phyloP scores from a whole-genome alignment of 2,329 filamentous ascomycete genomes.

The Xylaria sp. region DNA sequence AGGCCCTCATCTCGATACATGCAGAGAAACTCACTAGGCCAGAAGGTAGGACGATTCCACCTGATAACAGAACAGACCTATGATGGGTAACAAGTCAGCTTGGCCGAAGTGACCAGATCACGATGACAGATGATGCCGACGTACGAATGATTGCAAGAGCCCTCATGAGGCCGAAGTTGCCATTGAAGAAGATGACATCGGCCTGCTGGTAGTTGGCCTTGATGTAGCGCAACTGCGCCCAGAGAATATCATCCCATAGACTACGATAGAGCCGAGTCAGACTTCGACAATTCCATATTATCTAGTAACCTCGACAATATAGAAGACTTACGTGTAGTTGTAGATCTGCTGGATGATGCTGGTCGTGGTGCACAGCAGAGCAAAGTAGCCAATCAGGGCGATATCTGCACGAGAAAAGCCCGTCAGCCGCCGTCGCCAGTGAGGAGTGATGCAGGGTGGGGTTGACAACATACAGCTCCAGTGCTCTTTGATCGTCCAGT shows the following conservation, averaged over 20 bases:
- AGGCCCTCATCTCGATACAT: not conserved
- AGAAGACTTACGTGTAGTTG: constrained; percentile 19
- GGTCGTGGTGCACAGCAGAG: constrained; percentile 18
- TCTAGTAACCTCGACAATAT: not conserved
- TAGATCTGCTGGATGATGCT: constrained; percentile 27
- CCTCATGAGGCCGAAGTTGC: constrained; percentile 25
- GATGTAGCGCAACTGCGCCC: constrained; percentile 23
- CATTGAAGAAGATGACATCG: constrained; percentile 26
- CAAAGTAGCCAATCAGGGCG: constrained; percentile 23
- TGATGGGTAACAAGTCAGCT: not conserved
- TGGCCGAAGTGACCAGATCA: not conserved
- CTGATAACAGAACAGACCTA: constrained; percentile 24
- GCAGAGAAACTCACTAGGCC: constrained; percentile 14
- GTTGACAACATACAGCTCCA: constrained; percentile 16
- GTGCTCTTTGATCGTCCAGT: constrained; percentile 20
- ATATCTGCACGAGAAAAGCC: constrained; percentile 13
- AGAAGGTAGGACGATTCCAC: constrained; percentile 22
- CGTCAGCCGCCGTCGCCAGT: constrained; percentile 10
- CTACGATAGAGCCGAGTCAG: constrained; percentile 6
- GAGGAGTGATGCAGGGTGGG: not conserved
- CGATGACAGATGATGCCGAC: not conserved
- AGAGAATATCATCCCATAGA: constrained; percentile 21
- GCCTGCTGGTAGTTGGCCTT: constrained; percentile 24
- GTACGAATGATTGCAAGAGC: constrained; percentile 22
- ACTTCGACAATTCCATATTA: not conserved